Evolutionary conservation across 1,284 basidiomycete genomes (phyloP).

Genomic region (Coniferiporia weirii): DNA sequence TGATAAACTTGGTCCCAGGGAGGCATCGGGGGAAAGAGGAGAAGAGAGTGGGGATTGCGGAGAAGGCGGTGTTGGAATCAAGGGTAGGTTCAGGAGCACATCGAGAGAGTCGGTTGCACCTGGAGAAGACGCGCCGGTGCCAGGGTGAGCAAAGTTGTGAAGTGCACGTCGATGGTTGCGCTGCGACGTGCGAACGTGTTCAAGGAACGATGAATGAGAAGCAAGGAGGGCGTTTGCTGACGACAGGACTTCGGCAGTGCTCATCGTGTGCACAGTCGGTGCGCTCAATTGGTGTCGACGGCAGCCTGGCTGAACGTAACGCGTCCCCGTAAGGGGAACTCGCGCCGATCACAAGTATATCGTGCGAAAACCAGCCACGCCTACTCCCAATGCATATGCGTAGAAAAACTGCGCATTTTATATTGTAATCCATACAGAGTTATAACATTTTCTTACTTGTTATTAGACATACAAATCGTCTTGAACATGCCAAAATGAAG

Average conservation of each 20-base stretch:
- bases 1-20: neutral
- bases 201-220: conserved; percentile 36
- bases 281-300: too few relatives aligned
- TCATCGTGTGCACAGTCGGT: neutral
- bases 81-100: conserved; percentile 39
- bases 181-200: conserved; percentile 34
- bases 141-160: conserved; percentile 24
- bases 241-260: conserved; percentile 22
- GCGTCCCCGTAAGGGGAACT: too few relatives aligned
- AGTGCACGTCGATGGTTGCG: conserved; percentile 32
- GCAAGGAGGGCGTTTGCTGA: conserved; percentile 36
- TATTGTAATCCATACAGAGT: too few relatives aligned
- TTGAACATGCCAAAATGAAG: too few relatives aligned
- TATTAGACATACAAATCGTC: too few relatives aligned
- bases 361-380: too few relatives aligned
- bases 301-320: too few relatives aligned
- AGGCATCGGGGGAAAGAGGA: conserved; percentile 31
- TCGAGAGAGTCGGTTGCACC: conserved; percentile 36
- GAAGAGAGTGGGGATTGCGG: conserved; percentile 41
- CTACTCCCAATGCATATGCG: too few relatives aligned
- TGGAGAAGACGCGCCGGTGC: conserved; percentile 25
- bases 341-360: too few relatives aligned
- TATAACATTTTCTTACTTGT: too few relatives aligned
- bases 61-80: conserved; percentile 25
- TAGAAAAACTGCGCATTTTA: too few relatives aligned